Percentiles rank a stretch among this genome's conserved stretches.
These are phyloP conservation scores for Talaromyces sp. DNA, from an alignment of 2,329 filamentous ascomycete genomes.

Conservation along the genomic window DNA sequence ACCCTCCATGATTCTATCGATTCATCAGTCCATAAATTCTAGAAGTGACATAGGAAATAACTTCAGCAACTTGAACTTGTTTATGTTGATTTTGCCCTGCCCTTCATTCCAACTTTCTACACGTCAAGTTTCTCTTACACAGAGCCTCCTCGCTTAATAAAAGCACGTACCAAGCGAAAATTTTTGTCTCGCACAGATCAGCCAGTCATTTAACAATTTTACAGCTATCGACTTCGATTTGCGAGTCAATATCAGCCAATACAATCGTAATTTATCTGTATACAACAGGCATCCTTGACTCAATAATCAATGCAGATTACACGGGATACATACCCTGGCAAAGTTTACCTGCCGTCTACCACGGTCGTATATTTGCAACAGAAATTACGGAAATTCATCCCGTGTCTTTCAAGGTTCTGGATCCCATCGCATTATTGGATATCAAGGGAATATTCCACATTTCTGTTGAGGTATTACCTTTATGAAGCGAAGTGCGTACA, in stretches of 20 bases:
- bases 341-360: neutral
- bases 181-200: conserved; percentile 13
- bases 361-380: neutral
- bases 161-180: conserved; percentile 15
- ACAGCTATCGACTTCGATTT: conserved; percentile 9
- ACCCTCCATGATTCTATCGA: neutral
- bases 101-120: conserved; percentile 1
- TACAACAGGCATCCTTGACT: neutral
- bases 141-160: conserved; percentile 13
- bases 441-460: neutral
- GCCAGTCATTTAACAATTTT: conserved; percentile 8
- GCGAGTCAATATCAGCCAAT: conserved; percentile 2
- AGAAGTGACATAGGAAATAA: neutral
- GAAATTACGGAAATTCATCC: neutral
- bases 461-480: neutral
- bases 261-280: neutral
- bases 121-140: neutral
- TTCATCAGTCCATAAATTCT: neutral
- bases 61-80: neutral
- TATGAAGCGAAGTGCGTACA: neutral
- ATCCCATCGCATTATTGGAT: neutral
- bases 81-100: neutral
- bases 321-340: neutral
- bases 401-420: neutral
- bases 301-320: neutral